These are phyloP conservation scores for Picochlorum sp. DNA, from an alignment of 139 green algal species.

Conservation along the genomic window DNA sequence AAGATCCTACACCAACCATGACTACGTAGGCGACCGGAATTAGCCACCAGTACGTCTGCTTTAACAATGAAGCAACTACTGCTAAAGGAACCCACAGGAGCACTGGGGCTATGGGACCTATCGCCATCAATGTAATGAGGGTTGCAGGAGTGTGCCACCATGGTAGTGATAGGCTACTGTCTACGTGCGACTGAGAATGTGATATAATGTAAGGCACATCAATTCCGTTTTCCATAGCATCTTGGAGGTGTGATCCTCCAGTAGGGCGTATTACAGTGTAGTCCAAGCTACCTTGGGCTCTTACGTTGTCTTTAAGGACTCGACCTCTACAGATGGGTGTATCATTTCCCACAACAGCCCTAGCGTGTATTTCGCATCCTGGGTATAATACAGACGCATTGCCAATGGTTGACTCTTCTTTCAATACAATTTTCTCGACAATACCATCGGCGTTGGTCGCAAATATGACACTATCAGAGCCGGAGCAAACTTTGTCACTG, in stretches of 20 bases:
- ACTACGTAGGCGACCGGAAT: neutral
- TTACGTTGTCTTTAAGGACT: neutral
- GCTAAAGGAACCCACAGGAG: slow-evolving; percentile 3
- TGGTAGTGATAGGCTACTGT: neutral
- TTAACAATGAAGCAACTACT: neutral
- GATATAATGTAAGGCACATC: neutral
- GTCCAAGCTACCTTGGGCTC: too few relatives aligned
- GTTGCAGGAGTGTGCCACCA: slow-evolving; percentile 3
- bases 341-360: slow-evolving; percentile 6
- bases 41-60: neutral
- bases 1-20: neutral
- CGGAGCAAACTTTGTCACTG: slow-evolving; percentile 5
- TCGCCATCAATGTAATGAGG: neutral
- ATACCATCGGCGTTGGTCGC: neutral
- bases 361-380: neutral
- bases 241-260: too few relatives aligned
- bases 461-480: slow-evolving; percentile 3
- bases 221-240: neutral
- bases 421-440: neutral
- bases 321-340: neutral
- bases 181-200: slow-evolving; percentile 3
- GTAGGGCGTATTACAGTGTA: too few relatives aligned
- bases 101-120: slow-evolving; percentile 2
- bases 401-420: slow-evolving; percentile 1
- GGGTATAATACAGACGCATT: slow-evolving; percentile 2